Evolutionary conservation across 2,329 filamentous ascomycete species (phyloP).

Genomic region (Calonectria leucothoes): DNA sequence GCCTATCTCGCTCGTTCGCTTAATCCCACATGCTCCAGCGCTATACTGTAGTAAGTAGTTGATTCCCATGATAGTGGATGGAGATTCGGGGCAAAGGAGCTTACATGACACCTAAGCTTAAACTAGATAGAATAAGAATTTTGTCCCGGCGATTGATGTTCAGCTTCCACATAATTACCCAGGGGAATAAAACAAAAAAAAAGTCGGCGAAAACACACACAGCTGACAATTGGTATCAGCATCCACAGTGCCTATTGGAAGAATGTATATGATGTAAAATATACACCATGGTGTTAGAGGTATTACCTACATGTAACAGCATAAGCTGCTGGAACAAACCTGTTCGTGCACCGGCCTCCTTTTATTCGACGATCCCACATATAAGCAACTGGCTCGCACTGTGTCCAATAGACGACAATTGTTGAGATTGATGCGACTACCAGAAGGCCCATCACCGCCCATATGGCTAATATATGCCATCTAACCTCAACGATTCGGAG

Average conservation of each 20-base stretch:
- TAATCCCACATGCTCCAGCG: constrained; percentile 19
- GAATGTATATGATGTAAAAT: neutral
- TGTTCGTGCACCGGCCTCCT: neutral
- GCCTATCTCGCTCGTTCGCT: constrained; percentile 1
- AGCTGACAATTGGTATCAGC: neutral
- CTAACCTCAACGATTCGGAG: constrained; percentile 45
- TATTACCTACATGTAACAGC: constrained; percentile 7
- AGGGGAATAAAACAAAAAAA: constrained; percentile 52
- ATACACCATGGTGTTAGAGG: neutral
- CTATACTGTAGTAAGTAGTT: neutral
- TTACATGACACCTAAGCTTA: constrained; percentile 54
- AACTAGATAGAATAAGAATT: constrained; percentile 50
- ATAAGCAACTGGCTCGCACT: constrained; percentile 17
- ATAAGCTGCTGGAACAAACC: constrained; percentile 8
- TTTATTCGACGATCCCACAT: constrained; percentile 6
- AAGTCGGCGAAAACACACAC: constrained; percentile 46
- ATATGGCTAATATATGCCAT: constrained; percentile 48
- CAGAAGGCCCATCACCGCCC: constrained; percentile 34
- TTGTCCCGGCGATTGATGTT: constrained; percentile 56
- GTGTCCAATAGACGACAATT: constrained; percentile 6
- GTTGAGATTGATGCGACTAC: neutral
- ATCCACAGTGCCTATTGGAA: neutral
- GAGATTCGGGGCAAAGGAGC: constrained; percentile 14
- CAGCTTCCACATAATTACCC: constrained; percentile 55
- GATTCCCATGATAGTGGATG: neutral